A percentile compares a stretch with the other conserved stretches of the same genome.
phyloP scores from a whole-genome alignment of 2,329 filamentous ascomycete genomes.

The Fusarium brevicatenulatum region DNA sequence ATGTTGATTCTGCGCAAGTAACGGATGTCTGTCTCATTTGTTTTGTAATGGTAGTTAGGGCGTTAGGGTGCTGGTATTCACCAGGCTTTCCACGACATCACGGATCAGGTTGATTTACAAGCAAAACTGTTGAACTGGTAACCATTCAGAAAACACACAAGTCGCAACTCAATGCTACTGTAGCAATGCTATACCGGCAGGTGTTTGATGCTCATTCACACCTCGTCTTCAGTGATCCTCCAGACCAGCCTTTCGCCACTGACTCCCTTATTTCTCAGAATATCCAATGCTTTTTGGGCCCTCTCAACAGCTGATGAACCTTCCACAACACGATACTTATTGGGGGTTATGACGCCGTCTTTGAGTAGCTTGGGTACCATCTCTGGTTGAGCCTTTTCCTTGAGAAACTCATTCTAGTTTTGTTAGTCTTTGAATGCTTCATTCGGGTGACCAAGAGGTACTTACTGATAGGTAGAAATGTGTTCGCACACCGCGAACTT shows the following conservation, averaged over 20 bases:
- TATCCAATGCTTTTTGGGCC: conserved; percentile 51
- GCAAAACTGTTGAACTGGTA: neutral
- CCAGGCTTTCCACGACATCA: neutral
- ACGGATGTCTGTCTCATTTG: neutral
- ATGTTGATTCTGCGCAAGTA: conserved; percentile 12
- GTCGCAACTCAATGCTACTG: neutral
- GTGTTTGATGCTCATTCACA: neutral
- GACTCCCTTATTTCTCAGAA: conserved; percentile 50
- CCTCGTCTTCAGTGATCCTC: conserved; percentile 39
- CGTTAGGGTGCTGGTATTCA: neutral
- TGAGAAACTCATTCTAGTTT: conserved; percentile 64
- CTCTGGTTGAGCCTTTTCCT: conserved; percentile 62
- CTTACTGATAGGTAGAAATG: conserved; percentile 45
- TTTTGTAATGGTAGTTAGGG: neutral
- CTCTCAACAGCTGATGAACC: conserved; percentile 52
- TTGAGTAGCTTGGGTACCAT: conserved; percentile 62
- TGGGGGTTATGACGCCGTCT: conserved; percentile 53
- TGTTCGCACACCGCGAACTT: conserved; percentile 60
- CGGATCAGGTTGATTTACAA: neutral
- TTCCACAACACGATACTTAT: conserved; percentile 55
- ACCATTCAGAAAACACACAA: neutral
- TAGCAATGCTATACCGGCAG: neutral
- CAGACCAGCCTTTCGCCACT: conserved; percentile 56
- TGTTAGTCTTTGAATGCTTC: neutral
- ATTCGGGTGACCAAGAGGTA: neutral